Conservation (phyloP, 2,329 filamentous ascomycete genomes). For the Cladosporium oxysporum region DNA sequence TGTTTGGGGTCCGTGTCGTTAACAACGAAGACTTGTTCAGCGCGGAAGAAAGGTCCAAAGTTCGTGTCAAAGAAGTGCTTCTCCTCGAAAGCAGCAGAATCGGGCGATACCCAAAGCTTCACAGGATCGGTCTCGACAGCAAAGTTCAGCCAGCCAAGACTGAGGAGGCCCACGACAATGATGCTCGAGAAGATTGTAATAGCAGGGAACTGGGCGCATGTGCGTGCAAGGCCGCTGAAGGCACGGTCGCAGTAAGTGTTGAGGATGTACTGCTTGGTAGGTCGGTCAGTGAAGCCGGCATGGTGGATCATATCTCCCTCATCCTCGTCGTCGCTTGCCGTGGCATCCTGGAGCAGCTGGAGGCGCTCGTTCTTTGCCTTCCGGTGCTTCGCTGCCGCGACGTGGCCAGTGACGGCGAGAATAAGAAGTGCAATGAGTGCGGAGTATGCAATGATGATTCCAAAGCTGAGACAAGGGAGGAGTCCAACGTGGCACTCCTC, state of each 20-base stretch:
- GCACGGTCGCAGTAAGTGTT: conserved; percentile 79
- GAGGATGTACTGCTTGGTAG: conserved; percentile 75
- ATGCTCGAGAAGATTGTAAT: conserved; percentile 78
- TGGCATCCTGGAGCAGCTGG: conserved; percentile 81
- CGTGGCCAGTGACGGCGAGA: conserved; percentile 68
- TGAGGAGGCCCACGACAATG: conserved; percentile 75
- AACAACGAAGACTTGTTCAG: conserved; percentile 89
- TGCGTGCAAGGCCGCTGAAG: conserved; percentile 78
- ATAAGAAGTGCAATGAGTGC: conserved; percentile 69
- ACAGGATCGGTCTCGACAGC: conserved; percentile 89
- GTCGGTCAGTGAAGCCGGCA: conserved; percentile 74
- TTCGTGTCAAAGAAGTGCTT: conserved; percentile 91
- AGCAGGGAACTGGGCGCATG: conserved; percentile 78
- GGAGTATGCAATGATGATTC: conserved; percentile 83
- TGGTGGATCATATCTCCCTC: conserved; percentile 82
- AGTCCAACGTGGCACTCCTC: conserved; percentile 79
- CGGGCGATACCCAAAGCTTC: conserved; percentile 93
- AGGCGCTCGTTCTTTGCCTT: conserved; percentile 77
- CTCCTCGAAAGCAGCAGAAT: conserved; percentile 84
- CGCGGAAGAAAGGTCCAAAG: conserved; percentile 94
- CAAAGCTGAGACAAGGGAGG: conserved; percentile 91
- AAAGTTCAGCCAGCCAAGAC: conserved; percentile 85
- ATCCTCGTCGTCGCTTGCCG: conserved; percentile 88
- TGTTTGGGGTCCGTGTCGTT: conserved; percentile 72
- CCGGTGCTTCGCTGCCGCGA: conserved; percentile 72